These are phyloP conservation scores for Steccherinum ochraceum DNA, from an alignment of 768 basidiomycete genomes.

Conservation along the genomic window DNA sequence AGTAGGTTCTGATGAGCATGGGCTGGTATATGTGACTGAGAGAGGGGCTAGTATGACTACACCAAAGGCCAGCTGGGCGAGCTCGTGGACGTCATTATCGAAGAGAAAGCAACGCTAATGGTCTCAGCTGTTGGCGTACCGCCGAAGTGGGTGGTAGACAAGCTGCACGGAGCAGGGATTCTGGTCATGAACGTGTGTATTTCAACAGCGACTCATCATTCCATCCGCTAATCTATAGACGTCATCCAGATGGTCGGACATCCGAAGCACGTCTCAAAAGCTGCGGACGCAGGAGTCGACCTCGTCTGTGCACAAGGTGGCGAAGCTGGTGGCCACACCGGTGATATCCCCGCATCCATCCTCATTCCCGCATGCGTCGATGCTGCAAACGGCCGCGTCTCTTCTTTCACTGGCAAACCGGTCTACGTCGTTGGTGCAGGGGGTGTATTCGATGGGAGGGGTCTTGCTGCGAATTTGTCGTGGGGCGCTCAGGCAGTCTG, in stretches of 20 bases:
- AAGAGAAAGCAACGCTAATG: conserved; percentile 77
- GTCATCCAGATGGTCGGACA: conserved; percentile 75
- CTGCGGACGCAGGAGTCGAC: conserved; percentile 66
- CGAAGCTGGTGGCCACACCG: conserved; percentile 43
- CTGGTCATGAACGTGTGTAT: conserved; percentile 68
- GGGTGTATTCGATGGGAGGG: conserved; percentile 78
- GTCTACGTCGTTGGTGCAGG: conserved; percentile 84
- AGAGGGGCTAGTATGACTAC: conserved; percentile 59
- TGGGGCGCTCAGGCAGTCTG: conserved; percentile 77
- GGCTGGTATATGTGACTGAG: background rate
- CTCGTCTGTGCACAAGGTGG: conserved; percentile 75
- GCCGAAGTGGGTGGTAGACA: conserved; percentile 67
- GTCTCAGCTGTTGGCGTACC: conserved; percentile 88
- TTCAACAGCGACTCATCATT: background rate
- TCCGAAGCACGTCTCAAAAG: conserved; percentile 63
- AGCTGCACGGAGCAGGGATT: conserved; percentile 73
- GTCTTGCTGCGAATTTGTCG: conserved; percentile 73
- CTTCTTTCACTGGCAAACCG: conserved; percentile 70
- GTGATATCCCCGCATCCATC: conserved; percentile 70
- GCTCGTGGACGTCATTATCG: conserved; percentile 81
- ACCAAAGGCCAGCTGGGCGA: conserved; percentile 77
- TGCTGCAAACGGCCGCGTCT: conserved; percentile 63
- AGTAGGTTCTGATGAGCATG: conserved; percentile 5
- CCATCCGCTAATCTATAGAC: background rate
- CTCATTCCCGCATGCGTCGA: conserved; percentile 86